phyloP scores from a whole-genome alignment of 1,139 yeast genomes.

The Sugiyamaella paludigena region DNA sequence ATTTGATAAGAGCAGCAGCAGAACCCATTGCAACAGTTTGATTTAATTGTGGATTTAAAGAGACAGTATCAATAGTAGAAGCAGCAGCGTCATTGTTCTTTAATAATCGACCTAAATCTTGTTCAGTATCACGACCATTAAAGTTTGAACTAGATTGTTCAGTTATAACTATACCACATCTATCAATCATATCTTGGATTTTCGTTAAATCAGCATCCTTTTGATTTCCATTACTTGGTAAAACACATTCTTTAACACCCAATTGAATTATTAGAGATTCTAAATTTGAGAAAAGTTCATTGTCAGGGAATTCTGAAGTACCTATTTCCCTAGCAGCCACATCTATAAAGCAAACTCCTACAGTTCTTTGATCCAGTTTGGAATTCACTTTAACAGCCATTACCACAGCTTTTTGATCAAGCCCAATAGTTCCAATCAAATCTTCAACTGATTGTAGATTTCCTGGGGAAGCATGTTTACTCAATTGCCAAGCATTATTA shows the following conservation, averaged over 20 bases:
- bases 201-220: conserved; percentile 44
- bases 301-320: conserved; percentile 77
- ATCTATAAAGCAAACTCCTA: conserved; percentile 84
- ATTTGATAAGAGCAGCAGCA: conserved; percentile 58
- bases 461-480: conserved; percentile 82
- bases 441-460: conserved; percentile 81
- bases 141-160: conserved; percentile 58
- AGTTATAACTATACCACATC: conserved; percentile 72
- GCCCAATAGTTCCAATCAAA: conserved; percentile 50
- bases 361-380: conserved; percentile 48
- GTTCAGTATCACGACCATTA: conserved; percentile 60
- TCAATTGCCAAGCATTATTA: conserved; percentile 51
- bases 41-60: conserved; percentile 55
- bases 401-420: conserved; percentile 62
- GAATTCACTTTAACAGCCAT: conserved; percentile 62
- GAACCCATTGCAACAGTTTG: conserved; percentile 51
- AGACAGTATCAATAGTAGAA: conserved; percentile 33
- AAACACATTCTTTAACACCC: conserved; percentile 80
- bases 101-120: conserved; percentile 65
- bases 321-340: conserved; percentile 65
- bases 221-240: conserved; percentile 42
- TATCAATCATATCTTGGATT: conserved; percentile 54
- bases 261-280: conserved; percentile 84
- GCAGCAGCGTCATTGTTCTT: conserved; percentile 29
- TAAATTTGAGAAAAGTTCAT: conserved; percentile 79